Base-by-base conservation (phyloP, 2,329 filamentous ascomycete genomes). In the Aspergillus tamarii region DNA sequence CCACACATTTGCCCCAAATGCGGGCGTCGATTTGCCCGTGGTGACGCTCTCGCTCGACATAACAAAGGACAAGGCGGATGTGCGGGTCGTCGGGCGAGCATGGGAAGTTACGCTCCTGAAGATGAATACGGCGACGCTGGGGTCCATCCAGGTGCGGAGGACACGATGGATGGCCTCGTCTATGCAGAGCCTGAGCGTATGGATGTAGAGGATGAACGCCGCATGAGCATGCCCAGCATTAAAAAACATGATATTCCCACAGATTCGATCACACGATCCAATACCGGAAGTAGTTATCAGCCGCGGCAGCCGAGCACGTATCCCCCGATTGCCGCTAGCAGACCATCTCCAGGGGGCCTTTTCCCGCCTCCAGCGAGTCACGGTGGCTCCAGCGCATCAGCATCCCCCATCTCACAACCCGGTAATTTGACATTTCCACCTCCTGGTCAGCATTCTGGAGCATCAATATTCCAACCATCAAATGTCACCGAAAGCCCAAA, bases 31-130 rank as follows among this genome's bases (percentile, higher is more conserved):
- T 99, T 99, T 80, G 95, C 95, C 52, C 90, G 95, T 68, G 95
- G 95, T 14, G 95, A 99, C 83, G 95, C 95, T 30, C 82, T 99
- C 60, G 95, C 95, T 52, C 88, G 95, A 64, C 95, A 99, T 76
- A 96, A 92, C 76, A 98, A 98, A 79, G 95, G 95, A 39, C 91
- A 94, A 60, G 95, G 95, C 60, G 95, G 95, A 55, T 99, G 95
- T 80, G 95, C 96, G 14, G 95, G 95, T 62, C 88, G 95, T 62
- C 87, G 95, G 68, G 89, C 93, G 45, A 97, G 94, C 72, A 89
- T 93, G 85, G 90, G 90, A 50, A 90, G 90, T 75, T 96, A 93
- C 76, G 90, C 88, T 32, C 89, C 90, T 21, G 91, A 93, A 41
- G 92, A 94, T 60, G 91, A 95, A 54, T 84, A 88, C 63, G 77